Percentiles rank a stretch among this genome's conserved stretches.
Conservation (phyloP, 768 basidiomycete species). For the Phlebiopsis gigantea region DNA sequence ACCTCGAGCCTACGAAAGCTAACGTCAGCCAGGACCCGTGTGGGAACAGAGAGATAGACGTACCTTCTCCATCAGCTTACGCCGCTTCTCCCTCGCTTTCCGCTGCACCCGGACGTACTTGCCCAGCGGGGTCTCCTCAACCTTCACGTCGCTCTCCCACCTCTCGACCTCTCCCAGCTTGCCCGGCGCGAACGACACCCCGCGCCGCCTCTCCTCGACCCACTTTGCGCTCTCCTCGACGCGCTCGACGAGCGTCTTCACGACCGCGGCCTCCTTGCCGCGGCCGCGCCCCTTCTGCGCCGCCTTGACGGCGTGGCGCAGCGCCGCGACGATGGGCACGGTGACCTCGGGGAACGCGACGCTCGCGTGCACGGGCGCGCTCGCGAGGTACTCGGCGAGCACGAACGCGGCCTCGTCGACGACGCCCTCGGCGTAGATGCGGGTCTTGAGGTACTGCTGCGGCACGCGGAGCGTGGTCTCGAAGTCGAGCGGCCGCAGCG, state of each 20-base stretch:
- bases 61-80: constrained; percentile 72
- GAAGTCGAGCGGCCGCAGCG: constrained; percentile 84
- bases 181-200: constrained; percentile 71
- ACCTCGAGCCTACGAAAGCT: constrained; percentile 51
- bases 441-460: constrained; percentile 82
- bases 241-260: constrained; percentile 81
- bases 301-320: constrained; percentile 72
- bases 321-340: constrained; percentile 67
- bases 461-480: constrained; percentile 85
- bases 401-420: constrained; percentile 78
- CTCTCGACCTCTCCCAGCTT: constrained; percentile 60
- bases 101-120: constrained; percentile 77
- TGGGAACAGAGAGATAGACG: not conserved
- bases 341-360: constrained; percentile 93
- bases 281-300: constrained; percentile 29
- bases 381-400: constrained; percentile 78
- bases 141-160: constrained; percentile 62
- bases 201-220: constrained; percentile 67
- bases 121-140: constrained; percentile 72
- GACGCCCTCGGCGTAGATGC: constrained; percentile 77
- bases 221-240: constrained; percentile 80
- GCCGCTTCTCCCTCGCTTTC: constrained; percentile 74
- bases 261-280: constrained; percentile 51
- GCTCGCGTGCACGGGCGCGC: constrained; percentile 65
- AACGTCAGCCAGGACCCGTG: not conserved